Base-by-base conservation (phyloP, 1,284 basidiomycete species). In the Apiotrichum mycotoxinovorans region DNA sequence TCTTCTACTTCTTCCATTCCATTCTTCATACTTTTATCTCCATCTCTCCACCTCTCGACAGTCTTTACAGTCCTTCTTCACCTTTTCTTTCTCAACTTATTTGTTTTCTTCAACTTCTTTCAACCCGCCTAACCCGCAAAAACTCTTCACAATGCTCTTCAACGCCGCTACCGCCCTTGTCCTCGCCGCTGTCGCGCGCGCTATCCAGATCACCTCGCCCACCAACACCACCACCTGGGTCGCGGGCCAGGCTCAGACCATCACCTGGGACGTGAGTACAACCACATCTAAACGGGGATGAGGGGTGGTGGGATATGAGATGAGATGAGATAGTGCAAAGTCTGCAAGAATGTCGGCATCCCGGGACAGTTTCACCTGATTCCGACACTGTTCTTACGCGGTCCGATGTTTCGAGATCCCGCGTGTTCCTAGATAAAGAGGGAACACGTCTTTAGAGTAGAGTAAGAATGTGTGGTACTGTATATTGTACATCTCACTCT, bases 191-290 rank as follows among this genome's bases (percentile, higher is more conserved):
- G 58, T 68, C 55, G 67, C 54, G 22, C 35, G 56, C 10, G 69
- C 68, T 46, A 63, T 70, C 48, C 50, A 62, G 51, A 63, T 75
- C 60, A 73, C 70, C 35, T 47, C 58, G 18, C 73, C 73, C 11
- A 57, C 63, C 51, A 68, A 72, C 61, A 54, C 49, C 26, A 50
- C 67, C 12, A 64, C 65, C 27, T 71, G 69, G 68, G 47, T 55
- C 26, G 63, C 64, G 22, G 51, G 56, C 18, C 66, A 65, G 27
- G 34, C 70, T 12, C 54, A 68, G 38, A 45, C 64, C 46, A 70
- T 75, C 57, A 34, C 61, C 43, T 75, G 73, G 73, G 46, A 55
- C 34, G 71, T 74, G 53, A 66, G 69, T 66, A 3, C 8, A 12
- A 17, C 23, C 3, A 14, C 17, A 4, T 27, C 26, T n/a, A 33